A percentile compares a stretch with the other conserved stretches of the same genome.
phyloP scores from a whole-genome alignment of 2,329 filamentous ascomycete genomes.

The Annulohypoxylon truncatum region DNA sequence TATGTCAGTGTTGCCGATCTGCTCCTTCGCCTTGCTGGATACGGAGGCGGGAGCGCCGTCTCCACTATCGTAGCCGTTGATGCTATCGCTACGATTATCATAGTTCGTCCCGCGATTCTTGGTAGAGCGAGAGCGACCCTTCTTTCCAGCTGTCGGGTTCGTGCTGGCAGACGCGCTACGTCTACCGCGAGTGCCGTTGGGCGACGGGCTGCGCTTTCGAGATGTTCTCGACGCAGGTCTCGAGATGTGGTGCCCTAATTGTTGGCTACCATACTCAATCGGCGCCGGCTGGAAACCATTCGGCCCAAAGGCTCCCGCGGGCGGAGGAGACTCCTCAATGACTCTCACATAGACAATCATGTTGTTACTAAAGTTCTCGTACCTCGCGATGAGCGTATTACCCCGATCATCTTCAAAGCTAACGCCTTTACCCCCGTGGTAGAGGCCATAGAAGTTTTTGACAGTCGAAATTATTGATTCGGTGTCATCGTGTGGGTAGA shows the following conservation, averaged over 20 bases:
- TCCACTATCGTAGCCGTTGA: constrained; percentile 86
- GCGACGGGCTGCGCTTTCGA: constrained; percentile 83
- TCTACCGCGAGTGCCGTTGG: constrained; percentile 72
- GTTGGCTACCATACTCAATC: constrained; percentile 60
- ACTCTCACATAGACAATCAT: constrained; percentile 95
- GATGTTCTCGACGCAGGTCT: constrained; percentile 77
- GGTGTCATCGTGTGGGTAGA: constrained; percentile 94
- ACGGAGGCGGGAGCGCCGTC: constrained; percentile 83
- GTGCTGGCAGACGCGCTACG: constrained; percentile 80
- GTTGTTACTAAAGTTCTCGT: constrained; percentile 93
- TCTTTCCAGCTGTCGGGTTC: constrained; percentile 65
- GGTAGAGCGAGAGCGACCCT: constrained; percentile 74
- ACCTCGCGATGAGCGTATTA: constrained; percentile 91
- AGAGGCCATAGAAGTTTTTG: constrained; percentile 98
- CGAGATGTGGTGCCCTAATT: constrained; percentile 71
- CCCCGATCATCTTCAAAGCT: constrained; percentile 94
- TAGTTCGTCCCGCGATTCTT: constrained; percentile 73
- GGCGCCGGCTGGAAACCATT: constrained; percentile 65
- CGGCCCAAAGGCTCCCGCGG: constrained; percentile 62
- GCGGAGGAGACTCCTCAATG: constrained; percentile 68
- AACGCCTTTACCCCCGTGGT: constrained; percentile 84
- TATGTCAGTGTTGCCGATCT: constrained; percentile 94
- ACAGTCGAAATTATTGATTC: constrained; percentile 98
- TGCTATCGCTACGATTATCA: constrained; percentile 73
- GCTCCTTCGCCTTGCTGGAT: constrained; percentile 83